These are phyloP conservation scores for Amanita jacksonii DNA, from an alignment of 768 basidiomycete genomes.

Conservation along the genomic window DNA sequence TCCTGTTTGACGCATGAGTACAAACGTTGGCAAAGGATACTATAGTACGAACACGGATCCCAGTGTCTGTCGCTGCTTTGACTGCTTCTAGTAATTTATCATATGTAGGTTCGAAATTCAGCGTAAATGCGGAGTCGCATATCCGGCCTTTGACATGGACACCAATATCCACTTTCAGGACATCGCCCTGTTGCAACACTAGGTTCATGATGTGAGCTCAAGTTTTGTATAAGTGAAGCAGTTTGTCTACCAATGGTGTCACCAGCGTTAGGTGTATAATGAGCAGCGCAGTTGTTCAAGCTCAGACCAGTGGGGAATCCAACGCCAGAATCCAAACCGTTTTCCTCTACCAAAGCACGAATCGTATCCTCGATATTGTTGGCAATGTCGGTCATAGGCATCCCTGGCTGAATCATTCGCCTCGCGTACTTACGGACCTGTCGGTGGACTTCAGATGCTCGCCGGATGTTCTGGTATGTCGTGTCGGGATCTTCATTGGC, in stretches of 20 bases:
- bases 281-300: slow-evolving; percentile 91
- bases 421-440: slow-evolving; percentile 80
- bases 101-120: slow-evolving; percentile 84
- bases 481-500: slow-evolving; percentile 71
- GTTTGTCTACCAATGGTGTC: slow-evolving; percentile 62
- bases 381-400: slow-evolving; percentile 91
- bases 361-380: slow-evolving; percentile 90
- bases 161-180: slow-evolving; percentile 95
- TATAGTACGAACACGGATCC: slow-evolving; percentile 51
- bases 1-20: slow-evolving; percentile 40
- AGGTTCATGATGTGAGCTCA: background rate
- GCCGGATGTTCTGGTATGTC: slow-evolving; percentile 85
- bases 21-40: background rate
- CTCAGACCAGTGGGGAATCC: slow-evolving; percentile 97
- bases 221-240: slow-evolving; percentile 5
- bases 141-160: slow-evolving; percentile 97
- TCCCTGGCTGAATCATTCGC: slow-evolving; percentile 81
- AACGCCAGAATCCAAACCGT: slow-evolving; percentile 75
- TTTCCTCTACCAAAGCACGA: slow-evolving; percentile 85
- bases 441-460: slow-evolving; percentile 93
- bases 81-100: slow-evolving; percentile 86
- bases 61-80: slow-evolving; percentile 89
- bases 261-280: slow-evolving; percentile 92
- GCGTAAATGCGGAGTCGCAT: slow-evolving; percentile 90
- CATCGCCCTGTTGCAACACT: slow-evolving; percentile 80